Conservation (phyloP, 2,329 filamentous ascomycete species). For the Diaporthe amygdali region DNA sequence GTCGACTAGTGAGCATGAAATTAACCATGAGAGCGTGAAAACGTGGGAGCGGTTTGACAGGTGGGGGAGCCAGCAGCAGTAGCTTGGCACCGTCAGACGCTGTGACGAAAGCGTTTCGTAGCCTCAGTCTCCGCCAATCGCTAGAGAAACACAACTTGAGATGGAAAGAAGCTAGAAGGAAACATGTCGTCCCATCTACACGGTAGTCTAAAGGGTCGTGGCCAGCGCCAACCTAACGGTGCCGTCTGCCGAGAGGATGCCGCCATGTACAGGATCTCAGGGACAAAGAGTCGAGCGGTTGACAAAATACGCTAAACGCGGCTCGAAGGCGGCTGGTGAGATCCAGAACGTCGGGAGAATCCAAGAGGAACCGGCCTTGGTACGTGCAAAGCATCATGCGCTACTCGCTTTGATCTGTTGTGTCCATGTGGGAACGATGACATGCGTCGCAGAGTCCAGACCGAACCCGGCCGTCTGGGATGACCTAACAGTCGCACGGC, state of each 20-base stretch:
- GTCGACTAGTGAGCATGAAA: not conserved
- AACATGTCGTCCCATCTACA: constrained; percentile 1
- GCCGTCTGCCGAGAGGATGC: not conserved
- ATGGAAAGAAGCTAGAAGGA: constrained; percentile 9
- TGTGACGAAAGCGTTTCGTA: constrained; percentile 9
- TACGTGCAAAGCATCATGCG: not conserved
- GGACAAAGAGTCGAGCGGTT: not conserved
- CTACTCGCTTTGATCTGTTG: not conserved
- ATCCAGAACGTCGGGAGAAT: not conserved
- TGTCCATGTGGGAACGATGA: not conserved
- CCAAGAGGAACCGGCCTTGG: not conserved
- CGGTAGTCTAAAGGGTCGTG: not conserved
- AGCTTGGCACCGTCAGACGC: constrained; percentile 14
- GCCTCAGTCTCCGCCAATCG: not conserved
- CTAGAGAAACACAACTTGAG: not conserved
- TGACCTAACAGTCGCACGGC: not conserved
- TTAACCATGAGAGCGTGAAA: not conserved
- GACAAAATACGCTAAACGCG: not conserved
- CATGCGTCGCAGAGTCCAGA: not conserved
- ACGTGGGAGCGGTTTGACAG: constrained; percentile 8
- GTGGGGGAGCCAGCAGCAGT: not conserved
- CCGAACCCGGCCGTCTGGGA: not conserved
- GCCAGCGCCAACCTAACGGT: not conserved
- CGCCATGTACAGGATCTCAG: not conserved
- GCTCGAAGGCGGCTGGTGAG: not conserved